Evolutionary conservation across 192 early-diverging fungal genomes (phyloP).

Genomic region (Phlyctochytrium arcticum): DNA sequence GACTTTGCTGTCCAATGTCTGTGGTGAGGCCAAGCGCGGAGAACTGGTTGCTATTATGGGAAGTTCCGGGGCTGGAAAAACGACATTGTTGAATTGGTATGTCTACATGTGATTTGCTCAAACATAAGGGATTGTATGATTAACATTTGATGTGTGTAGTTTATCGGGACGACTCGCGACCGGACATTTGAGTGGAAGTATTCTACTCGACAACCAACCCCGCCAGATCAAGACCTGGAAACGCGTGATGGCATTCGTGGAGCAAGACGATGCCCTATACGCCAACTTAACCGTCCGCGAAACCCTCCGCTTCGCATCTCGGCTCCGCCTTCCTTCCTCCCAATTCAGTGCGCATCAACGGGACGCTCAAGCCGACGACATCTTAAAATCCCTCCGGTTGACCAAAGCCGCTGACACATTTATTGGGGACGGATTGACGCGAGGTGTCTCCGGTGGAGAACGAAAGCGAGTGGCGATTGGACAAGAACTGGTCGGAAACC

Average conservation of each 20-base stretch:
- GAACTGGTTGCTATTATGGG: conserved; percentile 29
- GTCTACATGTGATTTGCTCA: background rate
- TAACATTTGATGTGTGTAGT: conserved; percentile 4
- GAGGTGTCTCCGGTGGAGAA: conserved; percentile 66
- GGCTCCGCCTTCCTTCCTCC: conserved; percentile 26
- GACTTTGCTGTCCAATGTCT: background rate
- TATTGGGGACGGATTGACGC: conserved; percentile 49
- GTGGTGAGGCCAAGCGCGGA: conserved; percentile 11
- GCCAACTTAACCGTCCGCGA: conserved; percentile 34
- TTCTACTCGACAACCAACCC: conserved; percentile 71
- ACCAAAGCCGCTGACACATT: conserved; percentile 32
- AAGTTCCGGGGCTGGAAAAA: conserved; percentile 10
- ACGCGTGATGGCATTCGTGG: conserved; percentile 38
- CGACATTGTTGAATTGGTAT: conserved; percentile 21
- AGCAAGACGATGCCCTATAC: conserved; percentile 49
- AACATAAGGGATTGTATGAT: background rate
- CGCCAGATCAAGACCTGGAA: conserved; percentile 25
- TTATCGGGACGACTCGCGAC: conserved; percentile 63
- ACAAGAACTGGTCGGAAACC: conserved; percentile 77
- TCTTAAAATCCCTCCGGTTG: conserved; percentile 34
- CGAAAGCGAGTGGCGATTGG: conserved; percentile 70
- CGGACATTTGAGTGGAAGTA: conserved; percentile 59
- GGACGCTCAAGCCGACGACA: conserved; percentile 24
- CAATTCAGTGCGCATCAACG: conserved; percentile 16
- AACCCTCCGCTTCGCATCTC: conserved; percentile 37